Base-by-base conservation (phyloP, 495 filamentous ascomycete genomes). In the Parmelia sp. region DNA sequence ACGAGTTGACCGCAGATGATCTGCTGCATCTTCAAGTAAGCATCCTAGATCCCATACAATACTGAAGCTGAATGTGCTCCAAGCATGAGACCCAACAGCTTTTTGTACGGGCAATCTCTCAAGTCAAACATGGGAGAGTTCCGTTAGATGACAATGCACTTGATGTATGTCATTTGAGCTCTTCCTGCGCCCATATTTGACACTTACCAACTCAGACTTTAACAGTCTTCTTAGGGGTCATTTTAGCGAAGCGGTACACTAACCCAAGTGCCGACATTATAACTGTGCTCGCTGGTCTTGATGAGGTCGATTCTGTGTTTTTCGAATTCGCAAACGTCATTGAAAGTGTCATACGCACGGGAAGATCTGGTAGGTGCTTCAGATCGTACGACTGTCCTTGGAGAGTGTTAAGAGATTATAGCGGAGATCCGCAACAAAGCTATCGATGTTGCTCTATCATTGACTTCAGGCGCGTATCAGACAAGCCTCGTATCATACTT, bases 201-300 rank as follows among this genome's bases (percentile, higher is more conserved):
- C 25, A 71, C 81, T 86, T 73, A 87, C 74, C 17, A 58, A 57
- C 51, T 60, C 73, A 97, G 92, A 97, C 92, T 69, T 84, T 97
- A 71, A 91, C 89, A 76, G 85, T 88, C 42, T 97, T 97, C 74
- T 81, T 98, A 76, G 84, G 86, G 42, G 82, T 82, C 25, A 80
- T 95, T 23, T 79, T 97, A 70, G 81, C 82, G 57, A 98, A 97
- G 75, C 91, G 88, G 71, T 97, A 97, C 74, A 95, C 90, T 42
- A 97, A 97, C 69, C 89, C 92, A 25, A 96, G 91, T 73, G 92
- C 92, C 47, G 94, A 98, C 74, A 90, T 96, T 69, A 96, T 98
- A 71, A 85, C 86, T 40, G 81, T 96, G 14, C 77, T 98, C 57
- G 90, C 93, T 9, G 95, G 94, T 10, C 82, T 98, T 47, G 86